Evolutionary conservation across 1,284 basidiomycete species (phyloP).

Genomic region (Cutaneotrichosporon dermatis): DNA sequence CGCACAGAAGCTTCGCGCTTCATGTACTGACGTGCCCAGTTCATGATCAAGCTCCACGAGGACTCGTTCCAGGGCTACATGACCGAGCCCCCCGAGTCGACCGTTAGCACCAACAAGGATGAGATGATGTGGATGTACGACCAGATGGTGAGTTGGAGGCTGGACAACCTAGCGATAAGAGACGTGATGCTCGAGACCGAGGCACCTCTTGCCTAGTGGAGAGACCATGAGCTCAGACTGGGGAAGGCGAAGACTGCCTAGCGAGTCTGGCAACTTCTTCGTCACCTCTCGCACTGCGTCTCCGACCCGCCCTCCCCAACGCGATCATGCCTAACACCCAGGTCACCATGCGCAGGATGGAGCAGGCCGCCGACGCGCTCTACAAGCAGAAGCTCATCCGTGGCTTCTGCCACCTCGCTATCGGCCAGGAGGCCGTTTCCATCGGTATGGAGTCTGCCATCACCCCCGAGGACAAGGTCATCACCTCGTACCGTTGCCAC

Average conservation of each 20-base stretch:
- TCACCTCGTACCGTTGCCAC: conserved; percentile 97
- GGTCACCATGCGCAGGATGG: conserved; percentile 88
- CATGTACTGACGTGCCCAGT: conserved; percentile 40
- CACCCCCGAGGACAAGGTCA: conserved; percentile 78
- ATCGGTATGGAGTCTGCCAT: conserved; percentile 91
- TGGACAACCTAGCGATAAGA: too few species aligned
- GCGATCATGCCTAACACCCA: conserved; percentile 6
- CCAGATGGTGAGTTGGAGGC: conserved; percentile 60
- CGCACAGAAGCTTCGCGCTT: neutral
- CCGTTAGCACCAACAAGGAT: conserved; percentile 80
- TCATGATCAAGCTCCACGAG: conserved; percentile 79
- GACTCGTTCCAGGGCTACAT: conserved; percentile 81
- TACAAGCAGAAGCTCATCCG: conserved; percentile 92
- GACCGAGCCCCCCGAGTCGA: conserved; percentile 73
- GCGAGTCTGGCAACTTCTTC: too few species aligned
- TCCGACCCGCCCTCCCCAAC: too few species aligned
- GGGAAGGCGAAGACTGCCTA: too few species aligned
- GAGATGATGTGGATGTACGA: conserved; percentile 84
- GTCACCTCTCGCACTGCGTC: too few species aligned
- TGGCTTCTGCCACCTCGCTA: conserved; percentile 97
- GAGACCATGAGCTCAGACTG: too few species aligned
- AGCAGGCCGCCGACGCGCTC: conserved; percentile 88
- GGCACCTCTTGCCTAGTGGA: too few species aligned
- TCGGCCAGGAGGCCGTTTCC: conserved; percentile 97
- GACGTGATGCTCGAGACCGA: too few species aligned